Base-by-base conservation (phyloP, 140 eudicot genomes). In the Senecio squalidus region DNA sequence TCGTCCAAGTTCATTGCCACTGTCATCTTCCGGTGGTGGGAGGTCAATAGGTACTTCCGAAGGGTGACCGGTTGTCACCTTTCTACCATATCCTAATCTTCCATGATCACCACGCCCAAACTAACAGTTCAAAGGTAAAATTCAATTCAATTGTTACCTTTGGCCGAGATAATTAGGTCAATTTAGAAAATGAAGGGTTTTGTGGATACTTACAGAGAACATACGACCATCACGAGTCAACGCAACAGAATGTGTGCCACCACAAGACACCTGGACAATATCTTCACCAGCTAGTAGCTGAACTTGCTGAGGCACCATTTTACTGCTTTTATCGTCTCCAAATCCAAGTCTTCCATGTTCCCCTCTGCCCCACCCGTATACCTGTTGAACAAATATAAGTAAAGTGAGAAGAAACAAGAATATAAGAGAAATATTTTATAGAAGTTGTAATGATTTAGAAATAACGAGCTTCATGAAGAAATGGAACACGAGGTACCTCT, bases 361-460 rank as follows among this genome's bases (percentile, higher is more conserved):
- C 51, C 99, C 99, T 88, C 99, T 82, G 28, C 99, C 99, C 99
- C 99, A 93, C 24, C 99, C 96, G 39, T 88, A 93, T 20, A 93
- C 99, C 99, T 93, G 67, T 62, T 56, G 16, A 64, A 18, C 13
- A 29, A n/a, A n/a, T n/a, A n/a, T n/a, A n/a, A n/a, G n/a, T n/a
- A n/a, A n/a, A n/a, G n/a, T n/a, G n/a, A n/a, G n/a, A n/a, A n/a
- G n/a, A n/a, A n/a, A n/a, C n/a, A n/a, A n/a, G n/a, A n/a, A n/a
- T n/a, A n/a, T n/a, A n/a, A n/a, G n/a, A n/a, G n/a, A n/a, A n/a
- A n/a, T n/a, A n/a, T n/a, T n/a, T n/a, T n/a, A n/a, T n/a, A n/a
- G n/a, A n/a, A n/a, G n/a, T n/a, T n/a, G n/a, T n/a, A n/a, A n/a
- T n/a, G n/a, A n/a, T n/a, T n/a, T n/a, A n/a, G n/a, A n/a, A n/a